Evolutionary conservation across 306 rosid genomes (phyloP), one percentile per base, ranked within the genome.

Genomic region (Dalbergia cochinchinensis): DNA sequence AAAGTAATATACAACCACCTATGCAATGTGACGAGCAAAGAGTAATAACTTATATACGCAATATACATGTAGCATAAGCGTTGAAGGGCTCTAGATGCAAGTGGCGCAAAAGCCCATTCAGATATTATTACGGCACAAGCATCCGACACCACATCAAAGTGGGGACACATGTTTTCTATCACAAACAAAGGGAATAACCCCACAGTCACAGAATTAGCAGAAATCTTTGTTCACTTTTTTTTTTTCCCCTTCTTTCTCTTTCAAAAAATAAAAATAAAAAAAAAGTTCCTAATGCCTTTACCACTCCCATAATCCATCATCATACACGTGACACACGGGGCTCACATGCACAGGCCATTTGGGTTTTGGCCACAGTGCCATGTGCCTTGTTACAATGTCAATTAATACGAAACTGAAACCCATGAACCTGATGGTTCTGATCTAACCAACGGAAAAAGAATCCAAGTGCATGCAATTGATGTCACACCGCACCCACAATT

Each of bases 311-410:
- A 37, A 54, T 44, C 50, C 5, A 63, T 37, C n/a, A 68, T 10
- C 33, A 74, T 54, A 71, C 84, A 80, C 55, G 79, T 77, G 74
- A 73, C 75, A 44, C 11, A 59, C 9, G 34, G 44, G 59, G 66
- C 13, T 77, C 83, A 68, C 83, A 83, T 76, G 79, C 78, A 66
- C 2, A 34, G 53, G 60, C 7, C n/a, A 31, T 74, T 82, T 26
- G 31, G 65, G 57, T 64, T 75, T 55, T 57, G 63, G 83, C 45
- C 75, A 79, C 81, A 77, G 31, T 64, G 18, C 75, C 90, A 86
- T 77, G 86, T 82, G 85, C 57, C 16, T 22, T 65, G 2, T 69
- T 76, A 78, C 76, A 39, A 76, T 64, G 78, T 44, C 57, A 77
- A 82, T 78, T 65, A 83, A 85, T 71, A 15, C 76, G 35, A 69